Base-by-base conservation (phyloP, 1,284 basidiomycete species). In the Boletus calvinii region DNA sequence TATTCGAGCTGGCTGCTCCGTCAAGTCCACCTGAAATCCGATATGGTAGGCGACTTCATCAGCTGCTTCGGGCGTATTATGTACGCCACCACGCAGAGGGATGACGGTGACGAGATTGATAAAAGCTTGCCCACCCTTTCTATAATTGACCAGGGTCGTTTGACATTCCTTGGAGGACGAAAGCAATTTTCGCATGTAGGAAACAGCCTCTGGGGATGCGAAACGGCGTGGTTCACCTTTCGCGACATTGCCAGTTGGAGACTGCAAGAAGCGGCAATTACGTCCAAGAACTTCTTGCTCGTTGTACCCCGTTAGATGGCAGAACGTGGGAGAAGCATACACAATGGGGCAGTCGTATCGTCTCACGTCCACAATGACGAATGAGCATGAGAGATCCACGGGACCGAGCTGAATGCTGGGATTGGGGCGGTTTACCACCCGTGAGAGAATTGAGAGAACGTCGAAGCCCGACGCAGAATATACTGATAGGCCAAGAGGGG, bases 381-480 rank as follows among this genome's bases (percentile, higher is more conserved):
- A 98, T 9, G 90, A 84, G 66, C 92, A 94, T 3, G 90, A 89
- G 53, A 94, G 76, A 69, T 98, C 95, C 34, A 98, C 91, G 0
- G 95, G 92, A 9, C 95, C 95, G 17, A 98, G 80, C 6, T 79
- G 72, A 43, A 97, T 82, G 54, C 79, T 83, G 1, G 92, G 92
- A 60, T 89, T 80, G 0, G 85, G 84, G 2, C 94, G 81, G 15
- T 76, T 80, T 2, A 81, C 85, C 13, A 98, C 87, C 11, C 91
- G 80, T 5, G 86, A 79, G 20, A 98, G 77, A 35, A 97, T 81
- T 38, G 86, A 83, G 46, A 98, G 76, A 52, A 95, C 79, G 66
- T 98, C 94, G 59, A 97, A 95, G 7, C 95, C 95, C 0, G 92
- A 89, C 0, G 85, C 75, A 1, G 92, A 94, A 73, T 98, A 98